Evolutionary conservation across 768 basidiomycete genomes (phyloP), one percentile per base, ranked within the genome.

Genomic region (Kwoniella newhampshirensis): DNA sequence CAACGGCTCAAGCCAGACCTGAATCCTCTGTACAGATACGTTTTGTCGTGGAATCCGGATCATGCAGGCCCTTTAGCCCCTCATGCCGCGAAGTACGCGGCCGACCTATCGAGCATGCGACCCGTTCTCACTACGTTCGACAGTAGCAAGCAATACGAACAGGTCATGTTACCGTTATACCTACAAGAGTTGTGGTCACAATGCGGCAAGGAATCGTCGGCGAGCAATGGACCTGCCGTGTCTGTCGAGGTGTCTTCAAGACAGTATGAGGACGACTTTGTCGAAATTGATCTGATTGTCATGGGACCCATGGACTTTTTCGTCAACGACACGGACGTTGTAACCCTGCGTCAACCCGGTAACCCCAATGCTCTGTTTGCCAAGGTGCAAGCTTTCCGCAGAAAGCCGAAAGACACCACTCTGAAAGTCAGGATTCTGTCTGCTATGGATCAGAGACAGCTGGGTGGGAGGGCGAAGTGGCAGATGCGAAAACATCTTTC

Each of bases 171-270:
- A 70, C 92, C 94, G 1, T 81, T 98, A 15, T 78, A 98, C 25
- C 77, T 92, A 18, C 78, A 89, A 56, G 96, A 99, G 77, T 86
- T 89, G 60, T 97, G 96, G 93, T 84, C 87, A 26, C 90, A 94
- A 70, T 82, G 94, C 21, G 69, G 81, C 7, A 84, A 89, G 62
- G 85, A 89, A 4, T 90, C 89, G 71, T 86, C 88, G 48, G 85
- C 87, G 53, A 60, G 57, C 7, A 62, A 36, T 44, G 52, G 25
- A 7, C 18, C 54, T 2, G 54, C 64, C 5, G 81, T 85, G 5
- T 72, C 75, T 1, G 85, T 84, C 76, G 85, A 83, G 57, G 81
- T 98, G 39, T 80, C 79, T 25, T 82, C 84, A 15, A 85, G 88
- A 17, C 82, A 83, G 58, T 88, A 84, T 70, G 82, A 84, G 7